Percentiles rank a stretch among this genome's conserved stretches.
These are phyloP conservation scores for Chrysanthemum seticuspe DNA, from an alignment of 129 eudicot genomes.

Conservation along the genomic window DNA sequence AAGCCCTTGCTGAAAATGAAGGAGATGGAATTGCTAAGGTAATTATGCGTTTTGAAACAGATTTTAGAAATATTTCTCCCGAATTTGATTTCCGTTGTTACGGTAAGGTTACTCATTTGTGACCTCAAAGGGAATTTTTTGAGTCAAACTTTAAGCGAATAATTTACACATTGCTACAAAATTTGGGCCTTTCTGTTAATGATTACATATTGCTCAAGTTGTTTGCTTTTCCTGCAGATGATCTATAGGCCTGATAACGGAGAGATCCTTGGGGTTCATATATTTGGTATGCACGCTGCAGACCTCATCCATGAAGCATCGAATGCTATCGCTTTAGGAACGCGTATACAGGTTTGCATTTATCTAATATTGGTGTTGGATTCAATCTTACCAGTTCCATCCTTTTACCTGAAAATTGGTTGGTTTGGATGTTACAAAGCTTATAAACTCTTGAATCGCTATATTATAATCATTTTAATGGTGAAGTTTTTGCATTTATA, in stretches of 20 bases:
- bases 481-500: too few relatives aligned
- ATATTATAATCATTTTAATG: too few relatives aligned
- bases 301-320: constrained; percentile 99
- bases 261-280: constrained; percentile 98
- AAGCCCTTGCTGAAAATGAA: constrained; percentile 99
- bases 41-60: background rate
- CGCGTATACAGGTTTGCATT: constrained; percentile 70
- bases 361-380: background rate
- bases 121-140: background rate
- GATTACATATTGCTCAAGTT: constrained; percentile 13
- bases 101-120: constrained; percentile 4
- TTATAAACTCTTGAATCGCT: too few relatives aligned
- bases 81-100: background rate
- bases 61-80: background rate
- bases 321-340: constrained; percentile 95
- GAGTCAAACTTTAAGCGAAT: background rate
- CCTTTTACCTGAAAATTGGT: too few relatives aligned
- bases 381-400: background rate
- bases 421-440: too few relatives aligned
- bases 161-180: background rate
- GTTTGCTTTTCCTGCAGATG: constrained; percentile 49
- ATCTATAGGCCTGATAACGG: constrained; percentile 97
- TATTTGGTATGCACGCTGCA: constrained; percentile 97
- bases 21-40: constrained; percentile 99
- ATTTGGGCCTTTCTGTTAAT: background rate